Base-by-base conservation (phyloP, 257 asterid species). In the Ballota nigra region DNA sequence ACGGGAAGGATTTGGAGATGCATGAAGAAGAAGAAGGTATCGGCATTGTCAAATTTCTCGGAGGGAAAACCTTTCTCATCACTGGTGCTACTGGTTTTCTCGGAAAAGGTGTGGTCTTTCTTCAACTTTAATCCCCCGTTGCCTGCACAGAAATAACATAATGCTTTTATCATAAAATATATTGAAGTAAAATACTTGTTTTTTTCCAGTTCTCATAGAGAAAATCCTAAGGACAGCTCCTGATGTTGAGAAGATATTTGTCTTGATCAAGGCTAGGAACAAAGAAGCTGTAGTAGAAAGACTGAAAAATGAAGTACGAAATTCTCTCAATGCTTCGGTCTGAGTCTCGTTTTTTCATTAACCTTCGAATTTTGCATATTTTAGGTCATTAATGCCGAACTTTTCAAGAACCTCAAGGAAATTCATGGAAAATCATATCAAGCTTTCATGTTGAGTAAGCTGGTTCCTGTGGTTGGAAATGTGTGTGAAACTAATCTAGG, bases 201-300 rank as follows among this genome's bases (percentile, higher is more conserved):
- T 53, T 78, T 65, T 53, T n/a, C n/a, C 94, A 92, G 98, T 92
- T 81, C 93, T 92, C 56, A 80, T 92, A 8, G 98, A 92, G 83
- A 92, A 92, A 80, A 87, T 90, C 76, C 80, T 92, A 57, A 63
- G 98, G 79, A 87, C 93, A 58, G 82, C 89, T 53, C 98, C 98
- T 61, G 98, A 92, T 82, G 92, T 90, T 67, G 72, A 69, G 29
- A 90, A 79, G 83, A 88, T 92, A 67, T 92, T 74, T 73, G 84
- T 92, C 74, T 59, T 92, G 86, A 84, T 90, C 87, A 92, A 90
- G 90, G 91, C 98, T 49, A 82, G 85, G 78, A 85, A 75, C 86
- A 84, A 77, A 80, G 91, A 88, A 74, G 84, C 86, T 68, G 98
- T 85, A 15, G 64, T 57, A 75, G 85, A 90, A 43, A 87, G 98